Conservation (phyloP, 2,329 filamentous ascomycete genomes). For the Colletotrichum sp. region DNA sequence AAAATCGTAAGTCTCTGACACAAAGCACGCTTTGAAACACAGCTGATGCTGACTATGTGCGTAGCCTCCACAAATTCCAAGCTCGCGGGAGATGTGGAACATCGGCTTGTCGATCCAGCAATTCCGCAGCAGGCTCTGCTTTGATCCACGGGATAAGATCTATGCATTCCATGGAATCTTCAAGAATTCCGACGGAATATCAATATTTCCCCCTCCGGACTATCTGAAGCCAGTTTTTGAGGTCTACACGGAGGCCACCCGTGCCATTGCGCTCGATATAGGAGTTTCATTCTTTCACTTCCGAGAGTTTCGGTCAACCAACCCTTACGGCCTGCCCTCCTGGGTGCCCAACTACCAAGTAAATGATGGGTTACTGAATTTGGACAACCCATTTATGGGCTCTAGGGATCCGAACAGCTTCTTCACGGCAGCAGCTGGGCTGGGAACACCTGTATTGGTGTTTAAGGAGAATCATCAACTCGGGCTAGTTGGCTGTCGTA, state of each 20-base stretch:
- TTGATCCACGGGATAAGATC: not conserved
- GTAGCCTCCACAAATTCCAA: not conserved
- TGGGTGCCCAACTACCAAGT: not conserved
- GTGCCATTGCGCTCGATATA: rapidly evolving
- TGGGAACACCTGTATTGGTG: rapidly evolving
- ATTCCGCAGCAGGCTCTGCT: rapidly evolving
- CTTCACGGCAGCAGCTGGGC: rapidly evolving
- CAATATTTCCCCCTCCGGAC: rapidly evolving
- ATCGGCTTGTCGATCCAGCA: not conserved
- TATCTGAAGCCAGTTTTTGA: not conserved
- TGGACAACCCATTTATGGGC: rapidly evolving
- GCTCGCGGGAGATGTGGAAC: rapidly evolving
- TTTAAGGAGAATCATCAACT: rapidly evolving
- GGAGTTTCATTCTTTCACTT: not conserved
- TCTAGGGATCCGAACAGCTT: rapidly evolving
- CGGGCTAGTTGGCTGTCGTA: not conserved
- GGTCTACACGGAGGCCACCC: not conserved
- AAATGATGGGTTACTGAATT: rapidly evolving
- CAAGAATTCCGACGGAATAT: not conserved
- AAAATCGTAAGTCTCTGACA: not conserved
- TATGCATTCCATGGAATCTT: not conserved
- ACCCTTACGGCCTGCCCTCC: not conserved
- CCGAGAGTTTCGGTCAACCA: not conserved
- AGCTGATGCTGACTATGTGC: rapidly evolving
- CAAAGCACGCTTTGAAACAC: rapidly evolving